A percentile compares a stretch with the other conserved stretches of the same genome.
phyloP scores from a whole-genome alignment of 73 alveolate genomes.

The Paramecium octaurelia region DNA sequence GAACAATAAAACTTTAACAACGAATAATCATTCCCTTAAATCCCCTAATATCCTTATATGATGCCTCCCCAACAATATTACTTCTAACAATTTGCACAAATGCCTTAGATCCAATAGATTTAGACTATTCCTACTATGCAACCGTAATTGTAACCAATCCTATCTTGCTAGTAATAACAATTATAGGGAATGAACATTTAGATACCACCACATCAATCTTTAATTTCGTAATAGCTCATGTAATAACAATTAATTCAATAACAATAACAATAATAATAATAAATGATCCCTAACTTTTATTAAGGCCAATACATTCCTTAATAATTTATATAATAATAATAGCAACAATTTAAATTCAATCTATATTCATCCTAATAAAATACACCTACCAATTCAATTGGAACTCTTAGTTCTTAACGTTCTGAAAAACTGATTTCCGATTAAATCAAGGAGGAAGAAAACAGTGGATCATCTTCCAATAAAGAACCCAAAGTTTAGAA shows the following conservation, averaged over 20 bases:
- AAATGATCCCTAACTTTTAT: neutral
- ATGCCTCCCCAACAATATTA: neutral
- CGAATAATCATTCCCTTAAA: neutral
- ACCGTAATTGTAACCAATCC: neutral
- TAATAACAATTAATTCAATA: neutral
- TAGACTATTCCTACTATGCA: neutral
- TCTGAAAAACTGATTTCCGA: neutral
- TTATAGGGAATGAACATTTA: neutral
- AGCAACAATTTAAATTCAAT: neutral
- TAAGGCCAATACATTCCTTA: neutral
- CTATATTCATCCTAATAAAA: neutral
- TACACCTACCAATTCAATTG: neutral
- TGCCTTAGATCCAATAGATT: neutral
- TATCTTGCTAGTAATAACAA: neutral
- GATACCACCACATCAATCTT: neutral
- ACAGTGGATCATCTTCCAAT: constrained; percentile 25
- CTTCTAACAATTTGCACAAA: neutral
- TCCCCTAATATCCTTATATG: neutral
- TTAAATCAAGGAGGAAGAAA: constrained; percentile 19
- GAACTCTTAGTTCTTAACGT: neutral
- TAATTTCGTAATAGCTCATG: neutral
- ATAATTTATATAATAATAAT: neutral
- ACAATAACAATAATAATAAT: neutral
- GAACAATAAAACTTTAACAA: neutral
- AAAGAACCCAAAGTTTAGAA: constrained; percentile 33